Percentiles rank a stretch among this genome's conserved stretches.
Conservation (phyloP, 2,329 filamentous ascomycete genomes). For the Cytospora schulzeri region DNA sequence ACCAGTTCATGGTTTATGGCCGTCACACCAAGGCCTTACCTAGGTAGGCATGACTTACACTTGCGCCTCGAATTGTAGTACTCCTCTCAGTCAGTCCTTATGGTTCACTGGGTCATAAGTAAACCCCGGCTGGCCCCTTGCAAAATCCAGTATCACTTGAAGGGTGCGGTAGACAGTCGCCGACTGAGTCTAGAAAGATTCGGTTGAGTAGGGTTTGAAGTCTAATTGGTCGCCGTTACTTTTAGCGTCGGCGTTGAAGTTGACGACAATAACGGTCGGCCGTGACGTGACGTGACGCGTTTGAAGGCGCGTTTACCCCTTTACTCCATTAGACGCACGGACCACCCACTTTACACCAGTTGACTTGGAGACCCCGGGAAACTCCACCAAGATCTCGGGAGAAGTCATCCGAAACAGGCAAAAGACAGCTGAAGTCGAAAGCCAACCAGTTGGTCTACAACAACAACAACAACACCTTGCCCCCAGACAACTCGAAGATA, state of each 20-base stretch:
- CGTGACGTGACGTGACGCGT: not conserved
- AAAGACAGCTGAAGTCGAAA: too few species aligned
- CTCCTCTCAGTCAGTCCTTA: not conserved
- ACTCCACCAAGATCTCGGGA: too few species aligned
- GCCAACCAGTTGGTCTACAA: too few species aligned
- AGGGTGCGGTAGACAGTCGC: not conserved
- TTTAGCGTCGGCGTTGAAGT: too few species aligned
- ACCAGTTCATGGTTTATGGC: conserved; percentile 4
- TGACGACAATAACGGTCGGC: too few species aligned
- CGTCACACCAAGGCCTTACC: not conserved
- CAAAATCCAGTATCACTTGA: not conserved
- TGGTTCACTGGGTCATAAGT: not conserved
- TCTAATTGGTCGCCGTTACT: too few species aligned
- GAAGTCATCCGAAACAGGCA: too few species aligned
- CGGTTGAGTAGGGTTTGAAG: not conserved
- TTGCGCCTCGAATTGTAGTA: not conserved
- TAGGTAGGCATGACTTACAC: not conserved
- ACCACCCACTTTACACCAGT: not conserved
- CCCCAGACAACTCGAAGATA: too few species aligned
- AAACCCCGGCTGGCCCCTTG: not conserved
- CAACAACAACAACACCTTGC: too few species aligned
- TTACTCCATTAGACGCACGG: not conserved
- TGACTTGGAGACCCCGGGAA: too few species aligned
- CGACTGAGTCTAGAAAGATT: not conserved
- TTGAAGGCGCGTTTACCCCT: not conserved